A percentile compares a stretch with the other conserved stretches of the same genome.
phyloP scores from a whole-genome alignment of 2,329 filamentous ascomycete genomes.

The Epicoccum sorghinum region DNA sequence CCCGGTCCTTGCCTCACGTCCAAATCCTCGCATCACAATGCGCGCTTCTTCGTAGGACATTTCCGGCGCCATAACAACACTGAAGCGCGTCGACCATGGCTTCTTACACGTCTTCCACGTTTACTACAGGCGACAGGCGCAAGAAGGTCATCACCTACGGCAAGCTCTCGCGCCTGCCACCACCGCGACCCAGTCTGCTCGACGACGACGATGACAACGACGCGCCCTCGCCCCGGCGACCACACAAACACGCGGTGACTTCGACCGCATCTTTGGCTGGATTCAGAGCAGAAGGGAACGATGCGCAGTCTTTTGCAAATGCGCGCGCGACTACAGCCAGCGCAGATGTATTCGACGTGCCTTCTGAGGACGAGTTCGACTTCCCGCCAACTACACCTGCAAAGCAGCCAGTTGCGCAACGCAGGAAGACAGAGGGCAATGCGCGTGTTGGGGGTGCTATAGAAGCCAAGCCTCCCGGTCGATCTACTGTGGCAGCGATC shows the following conservation, averaged over 20 bases:
- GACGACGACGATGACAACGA: conserved; percentile 9
- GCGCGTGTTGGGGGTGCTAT: conserved; percentile 18
- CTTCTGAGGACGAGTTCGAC: conserved; percentile 43
- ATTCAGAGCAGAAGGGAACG: conserved; percentile 8
- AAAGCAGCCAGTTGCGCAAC: conserved; percentile 25
- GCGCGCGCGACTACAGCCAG: conserved; percentile 15
- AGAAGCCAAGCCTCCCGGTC: background rate
- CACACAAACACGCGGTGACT: conserved; percentile 30
- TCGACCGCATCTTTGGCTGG: conserved; percentile 8
- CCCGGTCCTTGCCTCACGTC: conserved; percentile 11
- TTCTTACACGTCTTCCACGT: conserved; percentile 35
- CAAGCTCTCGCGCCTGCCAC: conserved; percentile 38
- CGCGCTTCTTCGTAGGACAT: conserved; percentile 31
- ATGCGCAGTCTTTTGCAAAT: conserved; percentile 2
- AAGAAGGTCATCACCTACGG: conserved; percentile 50
- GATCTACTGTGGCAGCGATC: conserved; percentile 6
- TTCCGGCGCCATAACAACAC: conserved; percentile 11
- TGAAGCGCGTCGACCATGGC: conserved; percentile 25
- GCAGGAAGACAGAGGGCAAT: conserved; percentile 13
- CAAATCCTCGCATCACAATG: conserved; percentile 22
- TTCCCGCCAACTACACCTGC: conserved; percentile 12
- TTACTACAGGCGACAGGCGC: conserved; percentile 40
- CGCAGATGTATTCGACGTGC: conserved; percentile 51
- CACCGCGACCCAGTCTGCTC: conserved; percentile 21
- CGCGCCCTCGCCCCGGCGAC: conserved; percentile 42